Conservation (phyloP, 345 rosid species). For the Moricandia moricandioides region DNA sequence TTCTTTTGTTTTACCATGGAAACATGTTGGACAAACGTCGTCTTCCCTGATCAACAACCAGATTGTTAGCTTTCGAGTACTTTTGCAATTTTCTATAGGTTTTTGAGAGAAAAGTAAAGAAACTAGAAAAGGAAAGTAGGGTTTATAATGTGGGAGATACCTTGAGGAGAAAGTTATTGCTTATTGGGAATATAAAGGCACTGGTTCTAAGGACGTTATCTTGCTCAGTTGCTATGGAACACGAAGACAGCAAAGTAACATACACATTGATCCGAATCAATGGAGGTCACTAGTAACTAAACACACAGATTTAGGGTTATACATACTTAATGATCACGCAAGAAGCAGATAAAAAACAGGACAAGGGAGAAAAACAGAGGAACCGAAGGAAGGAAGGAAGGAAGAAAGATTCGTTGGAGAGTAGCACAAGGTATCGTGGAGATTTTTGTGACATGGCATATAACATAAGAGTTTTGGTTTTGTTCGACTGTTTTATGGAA, state of each 20-base stretch:
- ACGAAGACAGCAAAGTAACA: constrained; percentile 25
- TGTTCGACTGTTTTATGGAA: constrained; percentile 10
- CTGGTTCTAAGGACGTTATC: constrained; percentile 1
- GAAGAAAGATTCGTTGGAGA: constrained; percentile 31
- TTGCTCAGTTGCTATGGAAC: neutral
- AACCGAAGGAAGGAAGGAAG: too few relatives aligned
- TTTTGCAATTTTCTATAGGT: neutral
- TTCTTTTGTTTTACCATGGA: constrained; percentile 42
- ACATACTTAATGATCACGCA: neutral
- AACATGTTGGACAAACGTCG: constrained; percentile 46
- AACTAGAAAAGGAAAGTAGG: constrained; percentile 1
- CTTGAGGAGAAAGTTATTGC: constrained; percentile 22
- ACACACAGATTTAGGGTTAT: neutral
- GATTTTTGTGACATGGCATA: constrained; percentile 21
- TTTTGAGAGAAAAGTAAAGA: neutral
- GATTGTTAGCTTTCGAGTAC: constrained; percentile 1
- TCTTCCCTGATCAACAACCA: neutral
- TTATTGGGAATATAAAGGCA: neutral
- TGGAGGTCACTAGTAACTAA: neutral
- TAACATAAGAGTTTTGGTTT: neutral
- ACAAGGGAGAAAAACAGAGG: neutral
- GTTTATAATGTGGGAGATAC: constrained; percentile 16
- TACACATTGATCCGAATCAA: constrained; percentile 26
- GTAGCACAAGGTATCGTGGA: constrained; percentile 24
- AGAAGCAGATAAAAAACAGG: neutral